A percentile compares a stretch with the other conserved stretches of the same genome.
Conservation (phyloP, 768 basidiomycete genomes). For the Agaricus subrufescens region DNA sequence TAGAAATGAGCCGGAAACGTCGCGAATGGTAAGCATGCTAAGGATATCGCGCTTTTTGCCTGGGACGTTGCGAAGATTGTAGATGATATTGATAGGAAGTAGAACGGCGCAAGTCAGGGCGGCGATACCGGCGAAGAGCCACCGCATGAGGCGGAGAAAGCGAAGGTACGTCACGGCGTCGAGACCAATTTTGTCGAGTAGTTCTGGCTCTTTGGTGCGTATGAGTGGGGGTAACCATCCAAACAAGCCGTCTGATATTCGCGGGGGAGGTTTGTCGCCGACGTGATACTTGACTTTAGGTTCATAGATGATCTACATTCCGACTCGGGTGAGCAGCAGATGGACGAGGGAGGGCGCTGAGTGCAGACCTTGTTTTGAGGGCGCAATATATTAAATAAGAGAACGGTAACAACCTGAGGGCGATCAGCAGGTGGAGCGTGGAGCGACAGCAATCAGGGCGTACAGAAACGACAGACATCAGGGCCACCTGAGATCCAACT, state of each 20-base stretch:
- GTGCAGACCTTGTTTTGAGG: conserved; percentile 77
- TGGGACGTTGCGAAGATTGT: conserved; percentile 69
- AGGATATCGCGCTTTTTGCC: conserved; percentile 51
- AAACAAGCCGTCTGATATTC: conserved; percentile 75
- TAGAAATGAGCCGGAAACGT: conserved; percentile 65
- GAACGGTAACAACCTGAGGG: conserved; percentile 56
- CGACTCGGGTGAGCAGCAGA: neutral
- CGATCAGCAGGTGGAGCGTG: neutral
- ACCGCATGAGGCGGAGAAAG: conserved; percentile 82
- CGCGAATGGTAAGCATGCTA: conserved; percentile 82
- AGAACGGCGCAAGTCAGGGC: conserved; percentile 65
- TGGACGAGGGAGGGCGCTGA: neutral
- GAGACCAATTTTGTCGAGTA: conserved; percentile 83
- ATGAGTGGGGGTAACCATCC: conserved; percentile 90
- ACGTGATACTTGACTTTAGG: conserved; percentile 91
- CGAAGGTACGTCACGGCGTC: conserved; percentile 93
- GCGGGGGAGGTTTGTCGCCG: conserved; percentile 72
- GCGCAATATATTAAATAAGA: conserved; percentile 78
- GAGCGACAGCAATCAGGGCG: conserved; percentile 19
- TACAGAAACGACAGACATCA: conserved; percentile 74
- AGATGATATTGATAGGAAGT: conserved; percentile 82
- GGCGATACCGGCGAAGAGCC: conserved; percentile 63
- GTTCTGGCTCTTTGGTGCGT: conserved; percentile 81
- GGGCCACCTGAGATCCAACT: conserved; percentile 70
- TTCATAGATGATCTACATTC: conserved; percentile 76